Conservation (phyloP, 306 rosid genomes). For the Quercus parvula region DNA sequence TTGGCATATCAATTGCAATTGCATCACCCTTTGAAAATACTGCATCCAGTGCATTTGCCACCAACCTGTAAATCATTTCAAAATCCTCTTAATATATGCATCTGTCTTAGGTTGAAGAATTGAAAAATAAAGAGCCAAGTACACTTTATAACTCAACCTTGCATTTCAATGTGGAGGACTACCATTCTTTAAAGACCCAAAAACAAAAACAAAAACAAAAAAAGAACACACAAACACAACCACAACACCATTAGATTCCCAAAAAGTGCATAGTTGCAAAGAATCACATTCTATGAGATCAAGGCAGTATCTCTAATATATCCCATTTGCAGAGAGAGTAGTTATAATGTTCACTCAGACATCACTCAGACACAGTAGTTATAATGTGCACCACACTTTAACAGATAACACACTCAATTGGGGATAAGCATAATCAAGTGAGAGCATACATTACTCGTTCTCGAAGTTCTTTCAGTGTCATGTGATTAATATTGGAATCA, state of each 20-base stretch:
- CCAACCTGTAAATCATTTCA: constrained; percentile 55
- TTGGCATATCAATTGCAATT: constrained; percentile 88
- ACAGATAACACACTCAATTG: background rate
- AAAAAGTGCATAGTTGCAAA: background rate
- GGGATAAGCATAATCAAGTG: background rate
- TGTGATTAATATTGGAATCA: constrained; percentile 38
- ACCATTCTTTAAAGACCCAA: background rate
- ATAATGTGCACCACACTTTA: background rate
- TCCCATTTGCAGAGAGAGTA: background rate
- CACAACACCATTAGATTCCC: background rate
- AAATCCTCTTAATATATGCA: no score
- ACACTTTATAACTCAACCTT: background rate
- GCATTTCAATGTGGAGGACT: background rate
- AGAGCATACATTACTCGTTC: constrained; percentile 70
- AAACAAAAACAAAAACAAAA: background rate
- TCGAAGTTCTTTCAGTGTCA: constrained; percentile 69
- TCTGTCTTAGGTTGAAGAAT: background rate
- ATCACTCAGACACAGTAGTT: background rate
- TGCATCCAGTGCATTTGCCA: constrained; percentile 62
- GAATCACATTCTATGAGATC: background rate
- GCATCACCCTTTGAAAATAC: constrained; percentile 80
- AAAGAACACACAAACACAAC: background rate
- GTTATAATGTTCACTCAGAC: no score
- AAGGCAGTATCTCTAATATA: background rate
- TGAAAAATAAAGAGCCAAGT: background rate